These are phyloP conservation scores for Skeletonema marinoi DNA, from an alignment of 108 stramenopile genomes.

Conservation along the genomic window DNA sequence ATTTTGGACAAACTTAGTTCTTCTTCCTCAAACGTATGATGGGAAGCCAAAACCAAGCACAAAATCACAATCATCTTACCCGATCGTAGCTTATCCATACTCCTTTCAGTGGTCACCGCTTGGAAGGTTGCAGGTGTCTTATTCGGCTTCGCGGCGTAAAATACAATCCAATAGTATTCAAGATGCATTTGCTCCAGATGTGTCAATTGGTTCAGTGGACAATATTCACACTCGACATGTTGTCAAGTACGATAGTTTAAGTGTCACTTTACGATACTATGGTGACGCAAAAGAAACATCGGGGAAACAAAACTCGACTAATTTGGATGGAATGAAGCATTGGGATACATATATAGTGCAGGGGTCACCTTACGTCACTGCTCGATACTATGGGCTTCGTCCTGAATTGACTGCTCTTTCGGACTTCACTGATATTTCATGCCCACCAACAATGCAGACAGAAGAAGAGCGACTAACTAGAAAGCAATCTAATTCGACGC, in stretches of 20 bases:
- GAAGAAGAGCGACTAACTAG: constrained; percentile 4
- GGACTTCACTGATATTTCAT: constrained; percentile 63
- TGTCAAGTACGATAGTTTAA: constrained; percentile 72
- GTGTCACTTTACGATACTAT: constrained; percentile 73
- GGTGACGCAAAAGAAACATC: constrained; percentile 7
- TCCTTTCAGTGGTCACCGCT: constrained; percentile 78
- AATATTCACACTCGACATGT: constrained; percentile 52
- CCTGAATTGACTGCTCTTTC: constrained; percentile 70
- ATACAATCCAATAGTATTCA: constrained; percentile 46
- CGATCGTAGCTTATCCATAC: constrained; percentile 83
- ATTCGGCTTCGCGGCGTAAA: constrained; percentile 67
- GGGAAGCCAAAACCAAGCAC: constrained; percentile 3
- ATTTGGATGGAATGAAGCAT: constrained; percentile 5
- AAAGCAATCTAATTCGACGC: background rate
- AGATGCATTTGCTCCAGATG: constrained; percentile 73
- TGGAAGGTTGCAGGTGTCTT: constrained; percentile 63
- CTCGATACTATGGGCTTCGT: constrained; percentile 50
- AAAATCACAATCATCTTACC: constrained; percentile 67
- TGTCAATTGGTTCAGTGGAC: constrained; percentile 62
- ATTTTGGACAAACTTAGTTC: constrained; percentile 88
- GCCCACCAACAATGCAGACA: constrained; percentile 44
- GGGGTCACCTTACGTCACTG: constrained; percentile 81
- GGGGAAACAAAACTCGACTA: background rate
- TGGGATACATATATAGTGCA: constrained; percentile 85
- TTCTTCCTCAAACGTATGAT: constrained; percentile 30